Base-by-base conservation (phyloP, 2,329 filamentous ascomycete species). In the Beauveria brongniartii region DNA sequence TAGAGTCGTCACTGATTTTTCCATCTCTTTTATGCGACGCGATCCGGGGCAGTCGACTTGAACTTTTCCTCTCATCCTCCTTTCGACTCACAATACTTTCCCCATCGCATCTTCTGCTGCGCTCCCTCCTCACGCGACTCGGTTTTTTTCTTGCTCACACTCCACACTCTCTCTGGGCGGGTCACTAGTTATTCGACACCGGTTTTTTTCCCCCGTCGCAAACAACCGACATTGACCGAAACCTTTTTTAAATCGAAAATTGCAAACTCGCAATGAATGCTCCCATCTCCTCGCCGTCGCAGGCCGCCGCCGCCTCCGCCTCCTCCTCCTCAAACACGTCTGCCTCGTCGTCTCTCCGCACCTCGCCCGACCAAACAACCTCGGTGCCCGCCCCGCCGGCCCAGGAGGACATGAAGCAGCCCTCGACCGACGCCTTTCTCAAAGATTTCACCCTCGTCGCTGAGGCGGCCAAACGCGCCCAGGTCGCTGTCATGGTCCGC, bases 381-480 rank as follows among this genome's bases (percentile, higher is more conserved):
- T 68, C 72, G 37, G 65, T 62, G 48, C 68, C 68, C 50, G 68
- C 69, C 20, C 64, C 69, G 34, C 64, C 68, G 46, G 69, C 69
- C 63, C 22, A 34, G 22, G 14, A 50, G 37, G 69, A 70, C 64
- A 54, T 62, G 63, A 73, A 74, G 66, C 59, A 70, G 1, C 69
- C 77, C 1, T 80, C 78, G 16, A 80, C 81, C 56, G 82, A 84
- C 59, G 66, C 75, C 30, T 92, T 92, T 70, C 81, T 96, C 63
- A 85, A 87, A 68, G 88, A 96, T 73, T 90, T 93, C 69, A 93
- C 84, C 62, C 83, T 97, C 34, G 83, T 97, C 47, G 92, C 92
- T 41, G 93, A 97, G 78, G 93, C 93, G 2, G 93, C 92, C 48
- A 96, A 96, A 76, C 82, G 92, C 47, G 93, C 93, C 10, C 91